Base-by-base conservation (phyloP, 768 basidiomycete genomes). In the Russula foetens region DNA sequence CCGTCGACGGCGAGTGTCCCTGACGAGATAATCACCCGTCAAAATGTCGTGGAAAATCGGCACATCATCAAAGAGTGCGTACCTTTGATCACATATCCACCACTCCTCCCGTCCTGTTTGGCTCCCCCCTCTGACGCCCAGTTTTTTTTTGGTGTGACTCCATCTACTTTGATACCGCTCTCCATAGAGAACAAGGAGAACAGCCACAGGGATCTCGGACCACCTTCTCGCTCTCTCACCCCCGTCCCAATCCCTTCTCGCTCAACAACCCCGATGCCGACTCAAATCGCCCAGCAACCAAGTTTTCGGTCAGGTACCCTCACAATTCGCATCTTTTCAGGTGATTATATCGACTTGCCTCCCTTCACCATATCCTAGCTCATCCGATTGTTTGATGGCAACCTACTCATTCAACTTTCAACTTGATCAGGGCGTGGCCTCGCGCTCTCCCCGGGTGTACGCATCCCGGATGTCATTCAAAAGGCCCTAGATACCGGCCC, bases 241-340 rank as follows among this genome's bases (percentile, higher is more conserved):
- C 90, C 90, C 55, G 83, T 91, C 64, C 86, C 86, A 24, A 52
- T 59, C 6, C 64, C 62, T 7, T 92, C 90, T 14, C 80, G 90
- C 26, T 86, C 90, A n/a, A 81, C 82, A 5, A 91, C 90, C 0
- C 90, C 90, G 23, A 86, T 81, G 69, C 75, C 73, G 6, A 62
- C 68, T 24, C 68, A 73, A 63, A 53, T 64, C 47, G 67, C 55
- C 33, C 60, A 66, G 28, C 71, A 72, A 63, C 64, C 68, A 46
- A 74, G 87, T 71, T 88, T 90, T 67, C 82, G 91, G 73, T 88
- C 84, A 47, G 96, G 96, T 52, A 86, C 95, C 81, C 85, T 98
- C 67, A 95, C 92, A 64, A 94, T 99, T 72, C 85, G 92, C 62
- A 93, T 99, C 71, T 95, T 95, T 76, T 94, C 89, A 67, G 90